phyloP scores from a whole-genome alignment of 306 rosid genomes.

The Fragaria iinumae region DNA sequence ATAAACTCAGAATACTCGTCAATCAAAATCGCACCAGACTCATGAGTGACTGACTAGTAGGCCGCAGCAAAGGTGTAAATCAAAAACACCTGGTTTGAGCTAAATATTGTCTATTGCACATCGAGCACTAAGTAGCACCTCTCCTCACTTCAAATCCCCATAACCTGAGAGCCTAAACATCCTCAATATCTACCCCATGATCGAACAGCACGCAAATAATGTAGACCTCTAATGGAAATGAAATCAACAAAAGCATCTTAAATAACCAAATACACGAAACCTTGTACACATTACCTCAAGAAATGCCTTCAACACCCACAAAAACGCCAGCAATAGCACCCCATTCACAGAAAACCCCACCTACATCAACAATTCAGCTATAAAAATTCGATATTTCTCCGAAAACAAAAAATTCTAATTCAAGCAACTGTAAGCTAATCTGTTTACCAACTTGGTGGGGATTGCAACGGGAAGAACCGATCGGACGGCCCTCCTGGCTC shows the following conservation, averaged over 20 bases:
- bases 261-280: neutral
- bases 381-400: no score
- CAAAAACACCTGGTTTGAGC: neutral
- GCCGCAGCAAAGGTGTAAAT: neutral
- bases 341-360: constrained; percentile 74
- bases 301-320: constrained; percentile 77
- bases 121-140: neutral
- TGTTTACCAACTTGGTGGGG: constrained; percentile 55
- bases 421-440: neutral
- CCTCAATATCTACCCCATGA: neutral
- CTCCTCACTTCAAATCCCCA: neutral
- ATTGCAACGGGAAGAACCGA: constrained; percentile 69
- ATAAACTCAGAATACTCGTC: neutral
- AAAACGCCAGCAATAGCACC: constrained; percentile 53
- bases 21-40: neutral
- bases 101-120: neutral
- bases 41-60: neutral
- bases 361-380: constrained; percentile 20
- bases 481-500: constrained; percentile 64
- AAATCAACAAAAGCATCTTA: neutral
- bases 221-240: neutral
- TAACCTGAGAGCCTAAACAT: neutral
- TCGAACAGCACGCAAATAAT: neutral
- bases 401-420: neutral
- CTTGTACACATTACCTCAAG: constrained; percentile 51